These are phyloP conservation scores for Debaryomyces fabryi DNA, from an alignment of 1,139 yeast genomes.

Conservation along the genomic window DNA sequence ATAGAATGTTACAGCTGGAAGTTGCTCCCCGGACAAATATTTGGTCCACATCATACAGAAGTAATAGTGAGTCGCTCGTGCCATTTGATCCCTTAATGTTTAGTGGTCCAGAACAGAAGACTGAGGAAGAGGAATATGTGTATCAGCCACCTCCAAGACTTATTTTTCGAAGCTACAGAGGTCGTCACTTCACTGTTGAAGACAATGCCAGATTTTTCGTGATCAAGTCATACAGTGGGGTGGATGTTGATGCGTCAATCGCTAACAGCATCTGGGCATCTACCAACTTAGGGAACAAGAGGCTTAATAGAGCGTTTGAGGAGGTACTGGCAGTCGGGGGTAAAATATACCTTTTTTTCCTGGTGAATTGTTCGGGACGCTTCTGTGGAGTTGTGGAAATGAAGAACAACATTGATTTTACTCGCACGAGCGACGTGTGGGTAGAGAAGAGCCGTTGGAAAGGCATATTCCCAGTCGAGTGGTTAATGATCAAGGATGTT, in stretches of 20 bases:
- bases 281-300: conserved; percentile 56
- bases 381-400: conserved; percentile 68
- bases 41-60: conserved; percentile 24
- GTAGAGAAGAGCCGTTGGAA: conserved; percentile 51
- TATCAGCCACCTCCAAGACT: background rate
- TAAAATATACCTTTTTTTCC: conserved; percentile 52
- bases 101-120: background rate
- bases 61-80: conserved; percentile 7
- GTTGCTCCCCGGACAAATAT: conserved; percentile 21
- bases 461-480: conserved; percentile 54
- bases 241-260: conserved; percentile 54
- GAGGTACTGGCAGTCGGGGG: conserved; percentile 24
- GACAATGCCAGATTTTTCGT: conserved; percentile 49
- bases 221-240: conserved; percentile 54
- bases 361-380: conserved; percentile 61
- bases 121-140: background rate
- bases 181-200: conserved; percentile 20
- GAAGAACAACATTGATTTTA: conserved; percentile 42
- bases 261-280: conserved; percentile 60
- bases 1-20: conserved; percentile 9
- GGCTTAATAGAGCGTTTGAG: conserved; percentile 39
- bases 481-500: conserved; percentile 55
- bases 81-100: conserved; percentile 3
- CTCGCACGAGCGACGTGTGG: conserved; percentile 49
- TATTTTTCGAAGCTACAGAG: conserved; percentile 26